Percentiles rank a stretch among this genome's conserved stretches.
Conservation (phyloP, 192 early-diverging fungal genomes). For the Coemansia sp. region DNA sequence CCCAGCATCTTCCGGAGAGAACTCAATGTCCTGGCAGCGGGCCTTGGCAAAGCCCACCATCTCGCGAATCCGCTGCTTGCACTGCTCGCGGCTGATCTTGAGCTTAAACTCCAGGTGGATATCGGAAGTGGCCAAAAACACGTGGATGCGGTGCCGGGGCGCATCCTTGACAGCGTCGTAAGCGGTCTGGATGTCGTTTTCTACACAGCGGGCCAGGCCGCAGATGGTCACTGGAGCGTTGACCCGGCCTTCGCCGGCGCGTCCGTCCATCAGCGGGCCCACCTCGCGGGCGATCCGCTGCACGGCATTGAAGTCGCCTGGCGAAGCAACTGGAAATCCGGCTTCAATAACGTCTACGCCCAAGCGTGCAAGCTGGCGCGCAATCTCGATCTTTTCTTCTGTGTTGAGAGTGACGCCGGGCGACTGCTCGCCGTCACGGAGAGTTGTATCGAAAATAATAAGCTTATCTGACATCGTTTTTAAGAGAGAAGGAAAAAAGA, state of each 20-base stretch:
- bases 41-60: constrained; percentile 77
- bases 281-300: constrained; percentile 90
- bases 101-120: constrained; percentile 95
- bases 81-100: constrained; percentile 83
- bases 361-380: constrained; percentile 85
- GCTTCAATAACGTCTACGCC: constrained; percentile 96
- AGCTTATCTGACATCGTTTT: constrained; percentile 60
- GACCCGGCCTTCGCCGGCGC: constrained; percentile 63
- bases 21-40: constrained; percentile 87
- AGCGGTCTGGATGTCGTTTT: constrained; percentile 82
- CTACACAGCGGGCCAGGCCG: constrained; percentile 82
- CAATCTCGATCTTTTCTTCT: constrained; percentile 94
- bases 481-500: background rate
- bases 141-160: constrained; percentile 86
- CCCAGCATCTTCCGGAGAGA: constrained; percentile 93
- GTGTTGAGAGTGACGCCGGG: constrained; percentile 92
- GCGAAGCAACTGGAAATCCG: constrained; percentile 91
- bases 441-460: constrained; percentile 94
- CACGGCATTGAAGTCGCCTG: constrained; percentile 94
- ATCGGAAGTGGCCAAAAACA: constrained; percentile 94
- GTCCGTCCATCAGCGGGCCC: constrained; percentile 76
- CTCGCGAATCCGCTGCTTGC: constrained; percentile 72
- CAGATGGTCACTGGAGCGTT: constrained; percentile 80
- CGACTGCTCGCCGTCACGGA: constrained; percentile 97
- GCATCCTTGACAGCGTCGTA: constrained; percentile 86